Evolutionary conservation across 257 asterid genomes (phyloP), one percentile per base, ranked within the genome.

Genomic region (Galeopsis tetrahit): DNA sequence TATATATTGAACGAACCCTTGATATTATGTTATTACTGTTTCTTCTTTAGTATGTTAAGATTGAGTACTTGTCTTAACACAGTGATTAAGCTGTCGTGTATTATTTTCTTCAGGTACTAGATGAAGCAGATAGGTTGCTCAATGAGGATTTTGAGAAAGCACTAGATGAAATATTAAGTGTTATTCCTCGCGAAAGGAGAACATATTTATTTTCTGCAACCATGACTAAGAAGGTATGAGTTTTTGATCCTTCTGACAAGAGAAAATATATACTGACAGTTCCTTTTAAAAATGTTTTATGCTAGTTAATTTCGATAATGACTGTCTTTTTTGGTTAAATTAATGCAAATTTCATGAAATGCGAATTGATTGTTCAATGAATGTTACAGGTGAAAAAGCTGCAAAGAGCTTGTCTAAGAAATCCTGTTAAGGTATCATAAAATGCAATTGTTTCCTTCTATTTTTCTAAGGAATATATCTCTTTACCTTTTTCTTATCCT

Each of bases 151-250:
- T 91, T 83, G 97, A 94, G 83, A 88, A 89, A 82, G 36, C 93
- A 2, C 80, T 94, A 34, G 91, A 91, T 81, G 87, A 91, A 57
- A 82, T 94, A 76, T 77, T 94, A 81, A 76, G 71, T 66, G 96
- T 76, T 56, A 88, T 91, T 75, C 98, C 99, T 77, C 89, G 84
- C 2, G 98, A 95, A 13, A 82, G 99, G 68, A 95, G 78, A 69
- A 91, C 97, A 15, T 94, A 80, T 81, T 84, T 94, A 76, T 94
- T 91, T 85, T 94, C 99, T 82, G 98, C 99, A 59, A 94, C 98
- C 71, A 94, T 94, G 99, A 89, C 98, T 40, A 87, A 87, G 70
- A 91, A 94, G 96, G 99, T 93, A 68, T 3, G 74, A 10, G 55
- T 48, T 11, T 48, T 48, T 48, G 6, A 48, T 48, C 55, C 17